Conservation (phyloP, 371 early-diverging fungal genomes). For the Capillidium rhysosporum region DNA sequence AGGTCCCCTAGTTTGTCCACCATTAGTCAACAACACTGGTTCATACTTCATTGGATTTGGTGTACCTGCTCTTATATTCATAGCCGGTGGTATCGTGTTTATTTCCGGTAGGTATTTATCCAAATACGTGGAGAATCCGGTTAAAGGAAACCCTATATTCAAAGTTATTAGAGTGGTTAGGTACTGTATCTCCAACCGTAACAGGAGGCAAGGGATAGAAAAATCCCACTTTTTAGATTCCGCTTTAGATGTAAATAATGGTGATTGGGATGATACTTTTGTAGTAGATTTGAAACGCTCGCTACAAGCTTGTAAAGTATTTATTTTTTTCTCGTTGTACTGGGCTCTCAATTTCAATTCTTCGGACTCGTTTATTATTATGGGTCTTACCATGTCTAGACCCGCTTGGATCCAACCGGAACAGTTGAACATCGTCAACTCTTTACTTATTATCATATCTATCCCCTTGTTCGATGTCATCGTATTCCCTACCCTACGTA, state of each 20-base stretch:
- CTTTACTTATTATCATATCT: constrained; percentile 37
- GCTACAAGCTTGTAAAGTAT: constrained; percentile 43
- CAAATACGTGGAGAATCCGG: constrained; percentile 31
- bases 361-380: constrained; percentile 48
- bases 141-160: constrained; percentile 5
- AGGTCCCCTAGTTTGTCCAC: constrained; percentile 11
- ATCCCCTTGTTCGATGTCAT: constrained; percentile 48
- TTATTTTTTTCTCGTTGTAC: constrained; percentile 52
- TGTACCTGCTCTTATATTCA: constrained; percentile 43
- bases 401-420: constrained; percentile 31
- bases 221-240: constrained; percentile 25
- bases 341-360: constrained; percentile 61
- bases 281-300: constrained; percentile 44
- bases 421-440: constrained; percentile 17
- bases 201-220: constrained; percentile 2
- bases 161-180: not conserved
- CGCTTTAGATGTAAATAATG: constrained; percentile 9
- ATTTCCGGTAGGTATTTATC: constrained; percentile 27
- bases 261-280: constrained; percentile 42
- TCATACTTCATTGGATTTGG: constrained; percentile 24
- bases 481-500: constrained; percentile 44
- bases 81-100: constrained; percentile 32
- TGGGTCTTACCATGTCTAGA: constrained; percentile 38
- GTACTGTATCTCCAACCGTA: not conserved
- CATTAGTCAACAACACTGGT: constrained; percentile 13